These are phyloP conservation scores for Nyctanthes arbortristis DNA, from an alignment of 257 asterid genomes.

Conservation along the genomic window DNA sequence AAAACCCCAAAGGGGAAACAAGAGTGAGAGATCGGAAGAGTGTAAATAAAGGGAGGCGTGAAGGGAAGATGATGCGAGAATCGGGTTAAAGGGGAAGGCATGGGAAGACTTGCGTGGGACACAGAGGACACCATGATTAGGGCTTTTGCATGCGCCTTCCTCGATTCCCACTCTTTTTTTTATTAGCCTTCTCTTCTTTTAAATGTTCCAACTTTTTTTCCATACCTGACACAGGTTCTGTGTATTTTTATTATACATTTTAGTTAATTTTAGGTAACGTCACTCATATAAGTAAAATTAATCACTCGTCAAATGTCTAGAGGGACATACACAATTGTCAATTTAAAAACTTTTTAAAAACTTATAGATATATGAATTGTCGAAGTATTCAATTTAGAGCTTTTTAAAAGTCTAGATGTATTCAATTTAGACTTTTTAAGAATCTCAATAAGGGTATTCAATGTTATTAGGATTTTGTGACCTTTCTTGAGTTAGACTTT, in stretches of 20 bases:
- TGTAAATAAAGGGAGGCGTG: background rate
- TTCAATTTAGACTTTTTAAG: no score
- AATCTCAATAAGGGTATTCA: no score
- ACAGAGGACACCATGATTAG: conserved; percentile 48
- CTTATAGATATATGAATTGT: no score
- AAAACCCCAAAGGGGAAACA: background rate
- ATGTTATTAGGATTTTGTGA: no score
- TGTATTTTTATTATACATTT: background rate
- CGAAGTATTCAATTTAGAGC: no score
- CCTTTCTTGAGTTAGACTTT: no score
- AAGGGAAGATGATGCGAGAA: background rate
- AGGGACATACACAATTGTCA: no score
- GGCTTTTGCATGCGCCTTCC: conserved; percentile 51
- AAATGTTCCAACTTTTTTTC: conserved; percentile 10
- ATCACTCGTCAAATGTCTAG: no score
- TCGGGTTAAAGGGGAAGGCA: conserved; percentile 28
- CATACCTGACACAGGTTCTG: background rate
- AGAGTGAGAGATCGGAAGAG: background rate
- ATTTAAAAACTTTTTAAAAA: no score
- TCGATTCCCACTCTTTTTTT: conserved; percentile 6
- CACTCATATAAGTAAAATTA: no score
- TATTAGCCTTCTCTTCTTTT: background rate
- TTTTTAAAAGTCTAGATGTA: no score
- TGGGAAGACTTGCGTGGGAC: conserved; percentile 40
- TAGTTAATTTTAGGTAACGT: no score